Base-by-base conservation (phyloP, 129 eudicot genomes). In the Flaveria ramosissima region DNA sequence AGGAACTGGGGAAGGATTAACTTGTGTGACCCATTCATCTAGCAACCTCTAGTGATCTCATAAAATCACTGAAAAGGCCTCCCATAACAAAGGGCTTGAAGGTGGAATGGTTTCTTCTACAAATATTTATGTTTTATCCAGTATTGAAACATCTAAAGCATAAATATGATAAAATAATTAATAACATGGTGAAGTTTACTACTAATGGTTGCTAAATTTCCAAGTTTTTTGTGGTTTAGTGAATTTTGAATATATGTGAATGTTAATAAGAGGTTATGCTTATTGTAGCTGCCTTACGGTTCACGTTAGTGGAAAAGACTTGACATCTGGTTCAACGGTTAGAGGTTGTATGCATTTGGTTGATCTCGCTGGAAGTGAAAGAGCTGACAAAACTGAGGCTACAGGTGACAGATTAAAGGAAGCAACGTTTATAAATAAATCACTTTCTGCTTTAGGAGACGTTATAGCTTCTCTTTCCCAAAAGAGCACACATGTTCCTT, bases 281-380 rank as follows among this genome's bases (percentile, higher is more conserved):
- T 60, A n/a, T 64, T 78, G 75, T 80, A 91, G 97, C 85, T 91
- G 97, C 65, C 84, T 91, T 83, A 91, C 97, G n/a, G 93, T 91
- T 75, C 92, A 88, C 68, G 92, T 88, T 27, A 87, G 78, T 65
- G 96, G 96, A 42, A 85, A 71, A 82, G 86, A 91, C 66, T 61
- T 91, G 85, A 81, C 91, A 45, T 73, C 93, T 0, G 91, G 93
- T 36, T 21, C 97, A 62, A 62, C 74, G 8, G 82, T 88, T 63
- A 88, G 87, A 60, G 97, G 93, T 51, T 88, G 93, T 77, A 87
- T 90, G 96, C 96, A 90, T 84, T 74, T 90, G 71, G 96, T 90
- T 39, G 96, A 90, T 86, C 83, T 91, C 77, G 97, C 97, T 17
- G 97, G 97, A 76, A 91, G 97, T 68, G 97, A 91, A 86, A 86